Base-by-base conservation (phyloP, 441 rosid genomes). In the Sinapis alba region DNA sequence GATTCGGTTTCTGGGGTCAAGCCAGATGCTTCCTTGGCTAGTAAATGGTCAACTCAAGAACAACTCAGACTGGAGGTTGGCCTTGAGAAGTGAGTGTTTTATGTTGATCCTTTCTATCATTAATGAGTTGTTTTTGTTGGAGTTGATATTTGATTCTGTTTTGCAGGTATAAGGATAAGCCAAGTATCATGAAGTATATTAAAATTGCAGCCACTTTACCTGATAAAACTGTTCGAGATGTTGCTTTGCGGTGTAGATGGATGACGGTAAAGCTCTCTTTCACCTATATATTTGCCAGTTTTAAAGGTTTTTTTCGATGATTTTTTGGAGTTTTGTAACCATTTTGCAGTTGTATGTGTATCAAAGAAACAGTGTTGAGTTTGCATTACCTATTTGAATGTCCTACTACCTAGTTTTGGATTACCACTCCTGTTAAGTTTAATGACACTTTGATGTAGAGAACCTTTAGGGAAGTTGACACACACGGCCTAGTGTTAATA, bases 171-270 rank as follows among this genome's bases (percentile, higher is more conserved):
- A 84, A 84, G 56, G 91, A 86, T 43, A 92, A 90, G 78, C 93
- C 92, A 61, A 88, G 84, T 75, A 89, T 93, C 62, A 79, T 90
- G 91, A 96, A 77, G 84, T 96, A 91, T 80, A 85, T 96, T 73
- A n/a, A 90, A 82, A 88, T 96, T 78, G 97, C 98, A 2, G 92
- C 92, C n/a, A 83, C 79, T 51, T 83, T 96, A 78, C 97, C 80
- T 60, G 91, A 93, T 54, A 96, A 91, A 86, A 87, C 93, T 7
- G 97, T 93, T 5, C 88, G 99, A 24, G 99, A 96, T 84, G 97
- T 96, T 84, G 97, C 99, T 69, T 80, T 93, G 87, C 89, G 99
- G 86, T 96, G 99, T 82, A 85, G 94, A 75, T 96, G 97, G 97
- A 85, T 93, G 96, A 89, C 81, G 67, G 98, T 93, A 86, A 16